These are phyloP conservation scores for Paracamarosporium sp. DNA, from an alignment of 2,329 filamentous ascomycete species.

Conservation along the genomic window DNA sequence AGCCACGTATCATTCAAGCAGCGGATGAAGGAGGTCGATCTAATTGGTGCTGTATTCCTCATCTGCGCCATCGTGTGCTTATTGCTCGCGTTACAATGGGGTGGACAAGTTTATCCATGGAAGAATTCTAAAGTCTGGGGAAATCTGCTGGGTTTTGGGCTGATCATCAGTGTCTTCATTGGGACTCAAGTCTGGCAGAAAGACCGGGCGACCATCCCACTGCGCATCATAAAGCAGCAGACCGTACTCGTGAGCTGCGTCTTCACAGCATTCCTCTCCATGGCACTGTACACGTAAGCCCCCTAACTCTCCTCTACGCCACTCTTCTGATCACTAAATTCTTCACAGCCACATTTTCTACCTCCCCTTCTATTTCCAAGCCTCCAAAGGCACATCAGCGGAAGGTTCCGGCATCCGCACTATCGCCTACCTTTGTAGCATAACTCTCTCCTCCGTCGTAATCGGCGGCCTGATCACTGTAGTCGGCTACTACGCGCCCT, in stretches of 20 bases:
- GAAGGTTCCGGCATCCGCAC: constrained; percentile 45
- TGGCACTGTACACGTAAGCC: constrained; percentile 46
- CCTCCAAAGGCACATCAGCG: constrained; percentile 49
- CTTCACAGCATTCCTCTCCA: constrained; percentile 44
- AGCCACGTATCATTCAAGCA: constrained; percentile 37
- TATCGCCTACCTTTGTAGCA: constrained; percentile 41
- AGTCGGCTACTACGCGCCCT: constrained; percentile 43
- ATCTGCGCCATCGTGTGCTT: constrained; percentile 42
- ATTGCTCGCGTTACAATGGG: constrained; percentile 47
- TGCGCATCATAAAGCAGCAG: constrained; percentile 42
- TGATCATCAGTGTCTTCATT: constrained; percentile 55
- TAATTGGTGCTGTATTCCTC: constrained; percentile 38
- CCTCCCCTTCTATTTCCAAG: constrained; percentile 53
- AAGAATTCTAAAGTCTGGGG: constrained; percentile 56
- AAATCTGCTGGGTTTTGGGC: constrained; percentile 56
- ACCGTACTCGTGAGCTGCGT: constrained; percentile 43
- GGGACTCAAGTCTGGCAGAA: constrained; percentile 35
- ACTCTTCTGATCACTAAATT: background rate
- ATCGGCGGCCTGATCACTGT: constrained; percentile 35
- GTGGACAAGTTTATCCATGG: constrained; percentile 56
- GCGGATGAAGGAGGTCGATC: constrained; percentile 47
- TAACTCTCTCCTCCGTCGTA: constrained; percentile 33
- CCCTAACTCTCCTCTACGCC: background rate
- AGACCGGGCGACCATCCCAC: constrained; percentile 39
- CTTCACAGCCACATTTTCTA: constrained; percentile 42